Conservation (phyloP, 164 flowering plant species). For the Nelumbo lutea region DNA sequence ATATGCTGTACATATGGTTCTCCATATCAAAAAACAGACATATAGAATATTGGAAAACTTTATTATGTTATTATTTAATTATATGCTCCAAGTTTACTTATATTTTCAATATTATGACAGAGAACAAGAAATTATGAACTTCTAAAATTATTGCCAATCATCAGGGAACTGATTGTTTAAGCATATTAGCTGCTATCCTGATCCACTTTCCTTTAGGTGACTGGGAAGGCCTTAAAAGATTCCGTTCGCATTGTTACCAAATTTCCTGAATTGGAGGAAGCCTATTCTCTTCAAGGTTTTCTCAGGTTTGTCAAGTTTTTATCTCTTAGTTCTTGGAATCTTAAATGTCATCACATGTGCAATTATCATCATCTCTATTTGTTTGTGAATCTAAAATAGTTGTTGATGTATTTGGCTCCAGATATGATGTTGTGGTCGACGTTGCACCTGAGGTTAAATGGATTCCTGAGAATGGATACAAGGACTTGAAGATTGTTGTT, state of each 20-base stretch:
- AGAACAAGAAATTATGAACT: not conserved
- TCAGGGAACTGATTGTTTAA: not conserved
- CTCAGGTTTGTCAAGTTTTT: slow-evolving; percentile 48
- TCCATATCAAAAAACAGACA: not conserved
- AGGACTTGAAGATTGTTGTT: slow-evolving; percentile 75
- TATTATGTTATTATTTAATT: not conserved
- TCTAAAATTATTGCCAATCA: not conserved
- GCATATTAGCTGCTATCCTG: not conserved
- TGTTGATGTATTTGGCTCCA: slow-evolving; percentile 26
- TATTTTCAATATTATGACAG: not conserved
- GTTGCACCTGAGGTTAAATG: slow-evolving; percentile 87
- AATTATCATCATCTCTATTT: not conserved
- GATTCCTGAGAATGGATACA: slow-evolving; percentile 77
- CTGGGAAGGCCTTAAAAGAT: slow-evolving; percentile 74
- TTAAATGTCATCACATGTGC: not conserved
- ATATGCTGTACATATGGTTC: not conserved
- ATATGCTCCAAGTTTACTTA: not conserved
- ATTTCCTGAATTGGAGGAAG: slow-evolving; percentile 68
- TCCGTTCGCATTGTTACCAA: slow-evolving; percentile 71
- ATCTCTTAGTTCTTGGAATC: not conserved
- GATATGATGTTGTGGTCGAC: slow-evolving; percentile 84
- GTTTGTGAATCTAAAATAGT: not conserved
- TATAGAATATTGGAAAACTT: not conserved
- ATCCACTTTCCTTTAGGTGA: slow-evolving; percentile 39
- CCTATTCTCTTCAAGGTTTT: slow-evolving; percentile 44